Conservation (phyloP, 2,329 filamentous ascomycete species). For the Pestalotiopsis sp. region DNA sequence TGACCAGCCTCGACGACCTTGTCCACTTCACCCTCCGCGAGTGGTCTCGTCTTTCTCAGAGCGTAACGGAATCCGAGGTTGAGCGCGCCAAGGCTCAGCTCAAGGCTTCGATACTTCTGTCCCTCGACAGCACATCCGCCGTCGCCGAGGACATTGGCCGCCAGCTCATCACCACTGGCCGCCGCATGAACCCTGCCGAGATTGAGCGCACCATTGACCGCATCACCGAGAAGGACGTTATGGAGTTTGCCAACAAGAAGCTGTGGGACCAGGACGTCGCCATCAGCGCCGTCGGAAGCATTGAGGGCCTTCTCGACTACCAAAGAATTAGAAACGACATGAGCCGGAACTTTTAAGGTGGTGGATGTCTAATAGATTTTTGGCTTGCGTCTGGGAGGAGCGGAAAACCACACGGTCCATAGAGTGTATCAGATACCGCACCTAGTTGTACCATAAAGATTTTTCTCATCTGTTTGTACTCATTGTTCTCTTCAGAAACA, state of each 20-base stretch:
- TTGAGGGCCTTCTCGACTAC: conserved; percentile 86
- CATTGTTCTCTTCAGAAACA: not conserved
- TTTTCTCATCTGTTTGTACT: conserved; percentile 33
- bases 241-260: conserved; percentile 93
- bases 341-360: conserved; percentile 71
- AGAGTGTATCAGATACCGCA: conserved; percentile 60
- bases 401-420: conserved; percentile 44
- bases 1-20: conserved; percentile 87
- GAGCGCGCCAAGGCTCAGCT: conserved; percentile 99
- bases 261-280: conserved; percentile 98
- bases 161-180: conserved; percentile 96
- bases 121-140: conserved; percentile 95
- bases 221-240: conserved; percentile 95
- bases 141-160: conserved; percentile 98
- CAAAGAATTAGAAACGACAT: conserved; percentile 80
- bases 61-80: conserved; percentile 85
- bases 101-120: conserved; percentile 96
- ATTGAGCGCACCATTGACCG: conserved; percentile 88
- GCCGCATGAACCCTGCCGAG: conserved; percentile 87
- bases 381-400: conserved; percentile 33
- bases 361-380: conserved; percentile 23
- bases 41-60: conserved; percentile 93
- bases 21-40: conserved; percentile 98
- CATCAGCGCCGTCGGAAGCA: conserved; percentile 87
- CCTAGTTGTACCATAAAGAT: conserved; percentile 58